Evolutionary conservation across 805 yeast species (phyloP).

Genomic region (Lachancea dasiensis): DNA sequence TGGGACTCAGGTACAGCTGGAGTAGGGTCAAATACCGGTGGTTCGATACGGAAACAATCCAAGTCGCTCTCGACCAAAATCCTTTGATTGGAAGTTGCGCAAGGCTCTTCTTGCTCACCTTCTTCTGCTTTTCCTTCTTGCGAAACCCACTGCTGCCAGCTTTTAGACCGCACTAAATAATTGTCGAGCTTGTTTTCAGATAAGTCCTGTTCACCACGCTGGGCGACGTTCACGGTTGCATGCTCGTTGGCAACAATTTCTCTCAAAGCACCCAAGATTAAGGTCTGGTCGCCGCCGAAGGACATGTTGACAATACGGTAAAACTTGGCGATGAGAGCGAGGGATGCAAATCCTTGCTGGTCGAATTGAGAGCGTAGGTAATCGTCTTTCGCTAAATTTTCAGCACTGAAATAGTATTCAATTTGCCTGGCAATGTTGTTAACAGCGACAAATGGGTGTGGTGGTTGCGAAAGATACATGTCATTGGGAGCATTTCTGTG

Average conservation of each 20-base stretch:
- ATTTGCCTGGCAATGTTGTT: slow-evolving; percentile 48
- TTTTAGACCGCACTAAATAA: slow-evolving; percentile 28
- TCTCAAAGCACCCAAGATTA: slow-evolving; percentile 30
- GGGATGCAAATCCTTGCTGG: slow-evolving; percentile 30
- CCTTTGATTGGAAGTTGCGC: slow-evolving; percentile 9
- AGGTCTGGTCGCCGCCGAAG: slow-evolving; percentile 35
- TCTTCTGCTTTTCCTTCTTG: slow-evolving; percentile 3
- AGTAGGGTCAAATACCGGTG: slow-evolving; percentile 7
- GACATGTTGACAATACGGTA: slow-evolving; percentile 45
- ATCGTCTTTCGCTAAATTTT: slow-evolving; percentile 79
- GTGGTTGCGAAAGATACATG: slow-evolving; percentile 11
- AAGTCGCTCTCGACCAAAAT: slow-evolving; percentile 20
- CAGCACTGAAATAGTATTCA: slow-evolving; percentile 85
- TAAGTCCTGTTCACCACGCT: slow-evolving; percentile 7
- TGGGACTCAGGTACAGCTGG: neutral
- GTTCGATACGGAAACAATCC: slow-evolving; percentile 21
- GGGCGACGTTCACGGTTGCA: slow-evolving; percentile 28
- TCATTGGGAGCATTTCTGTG: slow-evolving; percentile 5
- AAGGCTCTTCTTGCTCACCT: slow-evolving; percentile 1
- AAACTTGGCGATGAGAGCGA: slow-evolving; percentile 25
- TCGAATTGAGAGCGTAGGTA: slow-evolving; percentile 70
- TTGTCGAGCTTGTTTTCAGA: slow-evolving; percentile 14
- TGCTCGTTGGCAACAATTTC: slow-evolving; percentile 28
- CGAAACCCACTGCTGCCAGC: slow-evolving; percentile 24
- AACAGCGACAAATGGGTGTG: slow-evolving; percentile 23